phyloP scores from a whole-genome alignment of 352 stramenopile species.

The Peronospora farinosa region DNA sequence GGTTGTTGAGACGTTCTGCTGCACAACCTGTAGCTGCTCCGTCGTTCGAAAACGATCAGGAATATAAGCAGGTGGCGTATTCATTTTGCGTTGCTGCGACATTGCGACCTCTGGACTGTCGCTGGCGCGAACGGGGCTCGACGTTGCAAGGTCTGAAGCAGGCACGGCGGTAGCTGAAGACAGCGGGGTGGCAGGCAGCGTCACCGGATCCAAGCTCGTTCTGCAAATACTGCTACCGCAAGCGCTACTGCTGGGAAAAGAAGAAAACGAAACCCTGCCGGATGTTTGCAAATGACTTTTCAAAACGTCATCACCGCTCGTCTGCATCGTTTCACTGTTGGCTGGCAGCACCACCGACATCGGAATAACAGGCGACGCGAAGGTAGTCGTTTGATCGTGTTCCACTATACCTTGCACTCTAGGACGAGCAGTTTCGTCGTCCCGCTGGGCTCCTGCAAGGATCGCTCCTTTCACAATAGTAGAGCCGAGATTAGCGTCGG shows the following conservation, averaged over 20 bases:
- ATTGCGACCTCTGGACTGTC: conserved; percentile 4
- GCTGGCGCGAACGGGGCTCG: not conserved
- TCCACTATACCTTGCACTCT: not conserved
- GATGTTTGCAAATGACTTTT: conserved; percentile 20
- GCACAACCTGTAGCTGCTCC: conserved; percentile 17
- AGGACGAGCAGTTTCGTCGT: conserved; percentile 1
- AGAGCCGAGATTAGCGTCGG: conserved; percentile 12
- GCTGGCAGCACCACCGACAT: conserved; percentile 11
- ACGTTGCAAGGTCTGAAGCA: conserved; percentile 5
- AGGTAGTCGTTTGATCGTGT: conserved; percentile 2
- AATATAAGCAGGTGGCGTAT: conserved; percentile 11
- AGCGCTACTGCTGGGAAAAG: conserved; percentile 11
- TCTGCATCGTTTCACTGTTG: conserved; percentile 9
- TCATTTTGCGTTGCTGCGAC: conserved; percentile 7
- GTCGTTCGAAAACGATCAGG: conserved; percentile 16
- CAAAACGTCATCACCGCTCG: conserved; percentile 22
- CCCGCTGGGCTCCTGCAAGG: conserved; percentile 9
- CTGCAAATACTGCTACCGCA: conserved; percentile 24
- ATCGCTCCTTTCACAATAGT: conserved; percentile 7
- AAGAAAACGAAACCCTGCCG: conserved; percentile 21
- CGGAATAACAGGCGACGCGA: conserved; percentile 12
- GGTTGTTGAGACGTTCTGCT: conserved; percentile 6
- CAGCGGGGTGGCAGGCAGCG: conserved; percentile 19
- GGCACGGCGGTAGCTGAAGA: conserved; percentile 11
- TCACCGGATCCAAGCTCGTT: conserved; percentile 17